Evolutionary conservation across 345 rosid genomes (phyloP), one percentile per base, ranked within the genome.

Genomic region (Rhizophora apiculata): DNA sequence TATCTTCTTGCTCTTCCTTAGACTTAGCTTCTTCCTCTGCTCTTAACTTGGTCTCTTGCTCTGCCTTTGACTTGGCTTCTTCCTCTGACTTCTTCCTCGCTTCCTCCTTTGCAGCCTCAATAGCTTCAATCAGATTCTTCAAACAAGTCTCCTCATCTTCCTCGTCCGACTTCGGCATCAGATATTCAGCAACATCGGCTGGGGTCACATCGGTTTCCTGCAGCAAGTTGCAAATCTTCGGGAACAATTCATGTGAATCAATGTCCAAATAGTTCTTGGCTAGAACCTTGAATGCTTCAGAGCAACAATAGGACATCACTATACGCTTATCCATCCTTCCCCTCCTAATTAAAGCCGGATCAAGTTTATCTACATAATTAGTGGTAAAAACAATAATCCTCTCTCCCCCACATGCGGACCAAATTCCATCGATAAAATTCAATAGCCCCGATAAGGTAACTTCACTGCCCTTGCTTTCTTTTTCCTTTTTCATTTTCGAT

Each of bases 291-390:
- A 83, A 77, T 22, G 82, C 81, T 26, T 74, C 81, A 30, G 74
- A 79, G 68, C 73, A 34, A 34, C 85, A 82, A 18, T 79, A 79
- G 0, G 79, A 72, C 73, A 82, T 7, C 26, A 77, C 78, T 21
- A 82, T 79, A 29, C 60, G 81, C 58, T 65, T 79, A 30, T 82
- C 85, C 85, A 82, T 82, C 34, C 83, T 66, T 8, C 81, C 85
- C 60, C 53, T 74, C 16, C 85, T 37, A 10, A 82, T 82, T 6
- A 82, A 55, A 29, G 83, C 85, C 1, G 83, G 81, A 71, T 82
- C 83, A 26, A 79, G 83, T 58, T 82, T 79, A 31, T 79, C 83
- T 18, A 82, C 58, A 59, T 73, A 55, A 59, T 82, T 82, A 1
- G 85, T 82, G 0, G 83, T 82, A 39, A 82, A 82, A 20, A 79